Conservation (phyloP, 2,329 filamentous ascomycete species). For the Beauveria varroae region DNA sequence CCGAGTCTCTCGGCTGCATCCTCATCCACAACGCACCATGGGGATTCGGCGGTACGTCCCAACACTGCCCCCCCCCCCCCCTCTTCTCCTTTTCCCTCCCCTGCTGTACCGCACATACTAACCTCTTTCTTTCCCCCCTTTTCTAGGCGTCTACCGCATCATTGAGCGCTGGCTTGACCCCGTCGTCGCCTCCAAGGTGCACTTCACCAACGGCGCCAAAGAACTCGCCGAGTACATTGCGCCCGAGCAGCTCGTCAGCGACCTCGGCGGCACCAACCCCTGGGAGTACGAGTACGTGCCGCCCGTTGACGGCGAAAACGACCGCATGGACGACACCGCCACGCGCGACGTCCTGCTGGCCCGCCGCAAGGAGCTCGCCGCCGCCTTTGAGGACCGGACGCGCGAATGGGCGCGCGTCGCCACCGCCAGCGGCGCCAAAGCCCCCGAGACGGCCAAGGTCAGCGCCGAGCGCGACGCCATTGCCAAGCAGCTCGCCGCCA, state of each 20-base stretch:
- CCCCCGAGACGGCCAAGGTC: conserved; percentile 34
- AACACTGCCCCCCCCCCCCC: conserved; percentile 1
- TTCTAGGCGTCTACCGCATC: conserved; percentile 71
- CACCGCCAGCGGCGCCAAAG: conserved; percentile 27
- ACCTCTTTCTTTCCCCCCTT: background rate
- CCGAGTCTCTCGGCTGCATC: conserved; percentile 74
- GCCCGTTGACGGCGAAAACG: conserved; percentile 64
- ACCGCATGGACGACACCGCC: conserved; percentile 52
- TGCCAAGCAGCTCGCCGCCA: conserved; percentile 52
- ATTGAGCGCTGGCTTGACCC: conserved; percentile 89
- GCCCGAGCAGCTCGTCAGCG: conserved; percentile 59
- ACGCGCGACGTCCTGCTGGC: conserved; percentile 53
- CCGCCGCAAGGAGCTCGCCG: conserved; percentile 54
- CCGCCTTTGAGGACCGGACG: conserved; percentile 64
- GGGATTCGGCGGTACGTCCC: conserved; percentile 70
- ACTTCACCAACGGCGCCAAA: conserved; percentile 70
- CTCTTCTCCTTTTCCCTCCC: no score
- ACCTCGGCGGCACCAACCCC: conserved; percentile 74
- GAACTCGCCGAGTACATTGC: conserved; percentile 69
- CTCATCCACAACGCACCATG: conserved; percentile 87
- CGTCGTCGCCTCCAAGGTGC: conserved; percentile 82
- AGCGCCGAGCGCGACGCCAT: conserved; percentile 50
- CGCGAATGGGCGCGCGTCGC: conserved; percentile 56
- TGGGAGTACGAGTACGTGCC: conserved; percentile 75
- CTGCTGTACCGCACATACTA: conserved; percentile 17